These are phyloP conservation scores for Pleurotus sapidus DNA, from an alignment of 768 basidiomycete genomes.

Conservation along the genomic window DNA sequence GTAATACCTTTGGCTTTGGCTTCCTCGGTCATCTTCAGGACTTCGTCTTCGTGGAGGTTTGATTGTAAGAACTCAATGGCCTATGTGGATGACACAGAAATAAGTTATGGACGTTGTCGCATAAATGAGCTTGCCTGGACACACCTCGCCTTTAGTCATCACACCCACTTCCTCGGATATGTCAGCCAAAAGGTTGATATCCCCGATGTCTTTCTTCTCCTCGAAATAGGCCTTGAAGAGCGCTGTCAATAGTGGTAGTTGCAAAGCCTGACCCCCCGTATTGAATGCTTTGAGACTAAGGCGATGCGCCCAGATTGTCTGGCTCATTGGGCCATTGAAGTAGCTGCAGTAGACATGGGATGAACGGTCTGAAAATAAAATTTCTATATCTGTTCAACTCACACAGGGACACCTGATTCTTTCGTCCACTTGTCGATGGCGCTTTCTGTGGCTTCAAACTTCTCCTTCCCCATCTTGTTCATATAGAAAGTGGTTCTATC, in stretches of 20 bases:
- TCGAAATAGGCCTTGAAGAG: slow-evolving; percentile 70
- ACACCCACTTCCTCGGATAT: slow-evolving; percentile 53
- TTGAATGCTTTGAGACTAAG: slow-evolving; percentile 67
- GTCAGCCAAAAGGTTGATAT: slow-evolving; percentile 54
- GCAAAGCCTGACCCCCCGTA: slow-evolving; percentile 57
- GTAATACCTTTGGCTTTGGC: slow-evolving; percentile 67
- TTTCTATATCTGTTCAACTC: slow-evolving; percentile 16
- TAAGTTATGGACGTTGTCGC: not conserved
- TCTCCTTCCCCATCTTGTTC: slow-evolving; percentile 52
- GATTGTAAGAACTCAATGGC: slow-evolving; percentile 63
- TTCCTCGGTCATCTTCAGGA: slow-evolving; percentile 57
- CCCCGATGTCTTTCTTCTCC: slow-evolving; percentile 60
- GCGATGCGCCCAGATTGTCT: slow-evolving; percentile 71
- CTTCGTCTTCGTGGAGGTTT: slow-evolving; percentile 62
- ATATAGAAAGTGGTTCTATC: slow-evolving; percentile 38
- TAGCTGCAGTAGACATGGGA: slow-evolving; percentile 13
- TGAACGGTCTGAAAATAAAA: not conserved
- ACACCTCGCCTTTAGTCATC: slow-evolving; percentile 60
- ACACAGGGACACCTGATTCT: slow-evolving; percentile 60
- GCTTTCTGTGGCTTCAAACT: slow-evolving; percentile 41
- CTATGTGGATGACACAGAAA: slow-evolving; percentile 29
- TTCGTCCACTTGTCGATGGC: slow-evolving; percentile 49
- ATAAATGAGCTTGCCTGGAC: slow-evolving; percentile 15
- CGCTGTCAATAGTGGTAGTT: slow-evolving; percentile 51
- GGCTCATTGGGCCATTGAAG: slow-evolving; percentile 57